These are phyloP conservation scores for Amborella trichopoda DNA, from an alignment of 164 flowering plant genomes.

Conservation along the genomic window DNA sequence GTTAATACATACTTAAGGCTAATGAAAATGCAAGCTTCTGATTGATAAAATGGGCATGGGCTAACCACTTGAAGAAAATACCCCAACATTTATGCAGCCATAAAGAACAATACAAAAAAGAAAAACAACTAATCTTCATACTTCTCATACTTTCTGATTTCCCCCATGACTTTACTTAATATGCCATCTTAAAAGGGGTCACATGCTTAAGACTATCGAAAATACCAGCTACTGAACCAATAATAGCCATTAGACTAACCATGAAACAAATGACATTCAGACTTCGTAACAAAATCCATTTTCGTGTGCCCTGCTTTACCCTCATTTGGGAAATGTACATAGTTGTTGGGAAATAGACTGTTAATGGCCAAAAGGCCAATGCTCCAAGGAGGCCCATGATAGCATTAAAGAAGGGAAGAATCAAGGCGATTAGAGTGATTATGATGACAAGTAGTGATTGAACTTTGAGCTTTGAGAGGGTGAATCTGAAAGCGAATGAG, in stretches of 20 bases:
- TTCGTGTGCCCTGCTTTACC: conserved; percentile 4
- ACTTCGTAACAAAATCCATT: conserved; percentile 9
- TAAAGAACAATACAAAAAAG: no score
- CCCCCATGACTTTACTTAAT: neutral
- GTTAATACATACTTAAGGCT: no score
- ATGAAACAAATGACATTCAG: conserved; percentile 5
- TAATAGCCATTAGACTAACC: conserved; percentile 3
- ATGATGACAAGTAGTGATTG: conserved; percentile 15
- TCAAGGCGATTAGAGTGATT: conserved; percentile 24
- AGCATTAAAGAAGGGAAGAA: conserved; percentile 13
- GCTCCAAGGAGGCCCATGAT: conserved; percentile 12
- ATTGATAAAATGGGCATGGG: no score
- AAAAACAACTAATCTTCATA: no score
- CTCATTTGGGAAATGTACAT: conserved; percentile 11
- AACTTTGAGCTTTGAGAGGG: conserved; percentile 3
- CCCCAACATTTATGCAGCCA: no score
- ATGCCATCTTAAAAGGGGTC: conserved; percentile 1
- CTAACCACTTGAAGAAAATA: no score
- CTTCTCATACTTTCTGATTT: no score
- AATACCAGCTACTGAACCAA: conserved; percentile 15
- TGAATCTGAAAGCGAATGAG: neutral
- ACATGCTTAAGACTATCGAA: conserved; percentile 6
- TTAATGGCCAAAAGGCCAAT: conserved; percentile 9
- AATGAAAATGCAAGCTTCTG: no score
- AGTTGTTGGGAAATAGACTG: conserved; percentile 10